phyloP scores from a whole-genome alignment of 768 basidiomycete species.

The Saitozyma podzolica region DNA sequence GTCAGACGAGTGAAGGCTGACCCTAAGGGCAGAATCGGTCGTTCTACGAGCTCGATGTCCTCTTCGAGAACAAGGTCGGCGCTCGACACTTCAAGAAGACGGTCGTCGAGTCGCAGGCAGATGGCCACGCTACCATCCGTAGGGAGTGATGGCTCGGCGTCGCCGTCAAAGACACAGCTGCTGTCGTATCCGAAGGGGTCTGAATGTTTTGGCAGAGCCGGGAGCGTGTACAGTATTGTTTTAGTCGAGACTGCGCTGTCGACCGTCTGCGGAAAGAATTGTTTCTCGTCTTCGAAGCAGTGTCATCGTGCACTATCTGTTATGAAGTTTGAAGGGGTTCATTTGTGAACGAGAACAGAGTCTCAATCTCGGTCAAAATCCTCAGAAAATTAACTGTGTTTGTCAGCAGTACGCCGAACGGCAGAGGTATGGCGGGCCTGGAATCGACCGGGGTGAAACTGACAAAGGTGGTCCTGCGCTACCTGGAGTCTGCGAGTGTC shows the following conservation, averaged over 20 bases:
- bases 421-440: not conserved
- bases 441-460: not conserved
- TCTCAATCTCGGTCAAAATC: too few species aligned
- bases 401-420: too few species aligned
- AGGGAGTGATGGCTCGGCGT: not conserved
- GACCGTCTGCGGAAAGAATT: not conserved
- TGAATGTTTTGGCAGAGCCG: too few species aligned
- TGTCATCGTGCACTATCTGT: too few species aligned
- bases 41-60: constrained; percentile 41
- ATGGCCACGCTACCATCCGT: not conserved
- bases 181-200: too few species aligned
- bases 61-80: constrained; percentile 34
- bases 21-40: constrained; percentile 34
- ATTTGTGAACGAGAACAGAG: too few species aligned
- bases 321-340: too few species aligned
- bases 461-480: not conserved
- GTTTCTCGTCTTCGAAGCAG: too few species aligned
- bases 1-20: not conserved
- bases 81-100: constrained; percentile 33
- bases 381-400: too few species aligned
- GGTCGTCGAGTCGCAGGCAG: constrained; percentile 1
- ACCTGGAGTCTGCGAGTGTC: not conserved
- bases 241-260: not conserved
- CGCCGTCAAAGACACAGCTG: too few species aligned
- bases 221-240: not conserved